Evolutionary conservation across 1,139 yeast species (phyloP).

Genomic region (Neolecta irregularis): DNA sequence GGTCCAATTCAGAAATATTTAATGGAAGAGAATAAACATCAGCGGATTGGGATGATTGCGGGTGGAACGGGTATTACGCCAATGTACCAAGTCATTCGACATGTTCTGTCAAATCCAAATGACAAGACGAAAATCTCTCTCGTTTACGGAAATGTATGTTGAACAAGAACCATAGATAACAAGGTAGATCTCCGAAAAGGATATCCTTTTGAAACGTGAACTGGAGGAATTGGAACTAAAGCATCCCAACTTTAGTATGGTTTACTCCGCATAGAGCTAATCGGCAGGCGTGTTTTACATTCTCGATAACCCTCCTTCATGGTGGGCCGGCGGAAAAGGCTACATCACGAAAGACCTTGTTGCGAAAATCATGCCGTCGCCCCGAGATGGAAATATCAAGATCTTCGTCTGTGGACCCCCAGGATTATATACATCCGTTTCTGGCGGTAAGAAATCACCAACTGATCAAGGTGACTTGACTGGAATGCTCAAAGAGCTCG

Average conservation of each 20-base stretch:
- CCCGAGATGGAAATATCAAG: slow-evolving; percentile 46
- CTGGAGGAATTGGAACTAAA: slow-evolving; percentile 49
- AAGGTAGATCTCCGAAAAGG: slow-evolving; percentile 40
- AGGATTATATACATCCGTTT: slow-evolving; percentile 47
- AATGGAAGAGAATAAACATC: slow-evolving; percentile 75
- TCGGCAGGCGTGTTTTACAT: slow-evolving; percentile 41
- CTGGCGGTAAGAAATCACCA: slow-evolving; percentile 77
- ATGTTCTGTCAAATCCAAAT: slow-evolving; percentile 51
- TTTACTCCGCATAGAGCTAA: slow-evolving; percentile 29
- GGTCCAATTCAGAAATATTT: slow-evolving; percentile 92
- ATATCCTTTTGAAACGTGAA: slow-evolving; percentile 63
- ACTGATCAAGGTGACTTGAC: slow-evolving; percentile 87
- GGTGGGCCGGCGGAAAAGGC: slow-evolving; percentile 45
- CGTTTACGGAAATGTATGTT: slow-evolving; percentile 49
- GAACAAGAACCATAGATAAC: neutral
- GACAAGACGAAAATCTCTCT: slow-evolving; percentile 78
- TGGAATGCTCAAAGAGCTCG: slow-evolving; percentile 78
- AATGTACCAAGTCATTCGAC: slow-evolving; percentile 59
- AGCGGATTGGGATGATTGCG: slow-evolving; percentile 69
- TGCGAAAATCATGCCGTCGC: slow-evolving; percentile 36
- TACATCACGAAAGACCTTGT: slow-evolving; percentile 59
- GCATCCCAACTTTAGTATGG: slow-evolving; percentile 67
- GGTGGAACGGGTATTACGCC: slow-evolving; percentile 98
- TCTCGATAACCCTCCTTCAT: slow-evolving; percentile 46
- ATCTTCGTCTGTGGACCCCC: slow-evolving; percentile 89